phyloP scores from a whole-genome alignment of 1,139 yeast species.

The Taiozyma sp. region DNA sequence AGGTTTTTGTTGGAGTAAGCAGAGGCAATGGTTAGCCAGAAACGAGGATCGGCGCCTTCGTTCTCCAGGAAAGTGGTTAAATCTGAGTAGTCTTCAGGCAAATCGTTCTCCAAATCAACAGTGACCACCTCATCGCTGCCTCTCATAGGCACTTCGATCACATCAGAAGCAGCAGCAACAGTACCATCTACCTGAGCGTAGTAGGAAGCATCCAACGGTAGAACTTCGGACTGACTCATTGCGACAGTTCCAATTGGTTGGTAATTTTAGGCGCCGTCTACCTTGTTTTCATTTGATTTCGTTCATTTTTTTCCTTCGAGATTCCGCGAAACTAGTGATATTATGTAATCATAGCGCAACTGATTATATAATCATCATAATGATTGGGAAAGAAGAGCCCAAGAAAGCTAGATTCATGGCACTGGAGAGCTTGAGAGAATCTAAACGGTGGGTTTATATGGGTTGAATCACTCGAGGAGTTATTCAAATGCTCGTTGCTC shows the following conservation, averaged over 20 bases:
- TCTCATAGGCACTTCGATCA: slow-evolving; percentile 59
- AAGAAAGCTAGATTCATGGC: not conserved
- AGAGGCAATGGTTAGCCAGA: slow-evolving; percentile 79
- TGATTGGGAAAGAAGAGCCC: not conserved
- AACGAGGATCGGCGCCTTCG: slow-evolving; percentile 68
- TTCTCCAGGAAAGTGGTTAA: slow-evolving; percentile 71
- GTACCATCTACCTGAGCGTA: slow-evolving; percentile 6
- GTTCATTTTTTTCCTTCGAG: not conserved
- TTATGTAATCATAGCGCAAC: not conserved
- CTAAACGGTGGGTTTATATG: not conserved
- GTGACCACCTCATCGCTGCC: slow-evolving; percentile 66
- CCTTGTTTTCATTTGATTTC: not conserved
- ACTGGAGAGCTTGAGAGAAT: not conserved
- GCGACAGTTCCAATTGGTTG: not conserved
- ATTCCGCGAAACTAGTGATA: not conserved
- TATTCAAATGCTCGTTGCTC: not conserved
- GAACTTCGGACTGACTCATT: slow-evolving; percentile 5
- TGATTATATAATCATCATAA: not conserved
- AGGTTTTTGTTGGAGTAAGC: slow-evolving; percentile 68
- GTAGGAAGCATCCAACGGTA: slow-evolving; percentile 12
- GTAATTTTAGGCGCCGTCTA: not conserved
- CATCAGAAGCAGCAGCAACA: slow-evolving; percentile 1
- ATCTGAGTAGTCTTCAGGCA: slow-evolving; percentile 87
- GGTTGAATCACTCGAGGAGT: not conserved
- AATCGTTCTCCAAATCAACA: slow-evolving; percentile 60